Evolutionary conservation across 495 filamentous ascomycete species (phyloP), one percentile per base, ranked within the genome.

Genomic region (Lasiosphaeria miniovina): DNA sequence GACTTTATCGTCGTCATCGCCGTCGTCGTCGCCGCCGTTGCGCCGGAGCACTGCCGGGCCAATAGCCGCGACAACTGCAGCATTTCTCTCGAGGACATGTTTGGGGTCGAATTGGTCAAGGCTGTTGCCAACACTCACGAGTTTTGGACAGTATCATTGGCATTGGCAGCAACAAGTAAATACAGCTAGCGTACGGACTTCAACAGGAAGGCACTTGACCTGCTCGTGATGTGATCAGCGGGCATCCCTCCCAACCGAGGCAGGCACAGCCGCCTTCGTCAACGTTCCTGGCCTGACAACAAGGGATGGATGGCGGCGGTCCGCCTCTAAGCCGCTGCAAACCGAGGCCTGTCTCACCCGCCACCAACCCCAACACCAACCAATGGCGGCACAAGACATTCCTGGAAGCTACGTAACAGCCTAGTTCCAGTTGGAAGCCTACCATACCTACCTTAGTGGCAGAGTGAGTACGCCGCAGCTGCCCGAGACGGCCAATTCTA

Each of bases 41-140:
- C 14, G 51, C 36, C 17, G 41, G 59, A 32, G 55, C 63, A 68
- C 58, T 73, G 72, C 55, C 73, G 71, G 15, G 65, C 65, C 69
- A 78, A 73, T 73, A 77, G 75, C 61, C 74, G 68, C 17, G 75
- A 68, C 50, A 76, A 54, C 38, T 70, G 64, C 33, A 76, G 40
- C 15, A 73, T 68, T 54, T 72, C 72, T 43, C 73, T 65, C 52
- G 69, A 65, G 45, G 74, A 70, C 76, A 77, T 78, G 40, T 63
- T 58, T 36, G 41, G 17, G 24, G 50, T 15, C 14, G 36, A 15
- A 1, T 52, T 34, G 10, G 38, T 12, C 17, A 24, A 49, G 15
- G n/a, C 6, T 52, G 50, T 34, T 52, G 50, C 8, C 50, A 9
- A 3, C 50, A 12, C 7, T 10, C 15, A 24, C 10, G 31, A 24